phyloP scores from a whole-genome alignment of 1,284 basidiomycete genomes.

The Rhodotorula sp. region DNA sequence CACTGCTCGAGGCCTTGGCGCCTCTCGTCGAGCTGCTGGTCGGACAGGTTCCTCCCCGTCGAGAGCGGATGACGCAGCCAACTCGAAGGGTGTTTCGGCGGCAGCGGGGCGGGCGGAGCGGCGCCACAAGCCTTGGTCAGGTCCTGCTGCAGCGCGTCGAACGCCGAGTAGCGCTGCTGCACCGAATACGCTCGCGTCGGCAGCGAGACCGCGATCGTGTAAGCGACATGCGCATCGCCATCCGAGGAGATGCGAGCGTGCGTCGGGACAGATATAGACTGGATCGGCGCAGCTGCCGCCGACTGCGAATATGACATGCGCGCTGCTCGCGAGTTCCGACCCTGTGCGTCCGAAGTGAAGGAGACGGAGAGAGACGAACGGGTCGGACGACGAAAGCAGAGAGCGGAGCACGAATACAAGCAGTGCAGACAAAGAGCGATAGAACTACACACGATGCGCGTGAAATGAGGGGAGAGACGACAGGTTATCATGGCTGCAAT shows the following conservation, averaged over 20 bases:
- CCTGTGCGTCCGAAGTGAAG: background rate
- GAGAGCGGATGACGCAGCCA: constrained; percentile 18
- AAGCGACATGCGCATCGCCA: constrained; percentile 72
- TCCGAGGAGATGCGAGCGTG: constrained; percentile 51
- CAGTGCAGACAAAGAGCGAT: too few relatives aligned
- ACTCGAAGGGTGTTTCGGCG: constrained; percentile 26
- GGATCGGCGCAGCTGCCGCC: constrained; percentile 36
- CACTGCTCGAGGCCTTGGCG: constrained; percentile 75
- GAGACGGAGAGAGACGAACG: background rate
- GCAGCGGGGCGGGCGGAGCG: constrained; percentile 38
- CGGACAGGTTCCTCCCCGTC: constrained; percentile 6
- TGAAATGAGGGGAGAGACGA: background rate
- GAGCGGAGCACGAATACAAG: too few relatives aligned
- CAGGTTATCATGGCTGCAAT: background rate
- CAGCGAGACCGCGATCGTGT: constrained; percentile 73
- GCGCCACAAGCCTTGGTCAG: constrained; percentile 51
- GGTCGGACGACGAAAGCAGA: background rate
- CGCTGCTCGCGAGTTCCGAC: background rate
- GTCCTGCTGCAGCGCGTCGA: constrained; percentile 71
- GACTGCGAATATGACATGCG: constrained; percentile 9
- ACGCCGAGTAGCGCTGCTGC: constrained; percentile 90
- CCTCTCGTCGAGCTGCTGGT: constrained; percentile 63
- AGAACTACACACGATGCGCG: background rate
- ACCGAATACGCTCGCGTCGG: constrained; percentile 87
- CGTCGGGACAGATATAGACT: constrained; percentile 47